A percentile compares a stretch with the other conserved stretches of the same genome.
These are phyloP conservation scores for Eucalyptus fibrosa DNA, from an alignment of 345 rosid species.

Conservation along the genomic window DNA sequence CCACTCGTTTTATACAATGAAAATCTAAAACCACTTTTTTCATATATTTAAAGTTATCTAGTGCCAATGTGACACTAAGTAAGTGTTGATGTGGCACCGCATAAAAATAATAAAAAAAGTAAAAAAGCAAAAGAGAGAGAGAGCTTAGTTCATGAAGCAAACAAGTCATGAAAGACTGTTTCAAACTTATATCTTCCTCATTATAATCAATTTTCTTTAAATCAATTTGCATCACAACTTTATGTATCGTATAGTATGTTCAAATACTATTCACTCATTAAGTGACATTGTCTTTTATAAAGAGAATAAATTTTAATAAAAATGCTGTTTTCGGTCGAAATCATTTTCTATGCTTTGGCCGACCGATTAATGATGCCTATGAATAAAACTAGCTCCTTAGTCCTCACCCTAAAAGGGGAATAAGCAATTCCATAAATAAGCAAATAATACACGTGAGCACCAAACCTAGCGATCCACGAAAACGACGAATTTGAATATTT, in stretches of 20 bases:
- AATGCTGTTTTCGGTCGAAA: neutral
- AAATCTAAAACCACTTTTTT: neutral
- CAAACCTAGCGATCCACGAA: neutral
- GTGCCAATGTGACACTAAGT: neutral
- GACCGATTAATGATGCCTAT: neutral
- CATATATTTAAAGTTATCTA: neutral
- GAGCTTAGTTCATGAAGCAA: neutral
- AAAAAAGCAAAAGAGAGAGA: neutral
- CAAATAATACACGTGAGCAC: neutral
- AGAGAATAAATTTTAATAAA: neutral
- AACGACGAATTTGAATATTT: neutral
- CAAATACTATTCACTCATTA: accelerated
- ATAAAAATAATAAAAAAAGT: neutral
- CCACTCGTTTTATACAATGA: neutral
- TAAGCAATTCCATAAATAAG: neutral
- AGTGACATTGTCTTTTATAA: neutral
- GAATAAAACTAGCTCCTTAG: neutral
- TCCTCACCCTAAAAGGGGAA: neutral
- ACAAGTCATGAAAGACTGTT: neutral
- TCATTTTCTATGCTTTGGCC: neutral
- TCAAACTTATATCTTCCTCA: neutral
- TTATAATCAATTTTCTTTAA: neutral
- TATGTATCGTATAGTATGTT: neutral
- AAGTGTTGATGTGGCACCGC: neutral
- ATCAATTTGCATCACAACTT: neutral